phyloP scores from a whole-genome alignment of 805 yeast species.

The Myxozyma neglecta region DNA sequence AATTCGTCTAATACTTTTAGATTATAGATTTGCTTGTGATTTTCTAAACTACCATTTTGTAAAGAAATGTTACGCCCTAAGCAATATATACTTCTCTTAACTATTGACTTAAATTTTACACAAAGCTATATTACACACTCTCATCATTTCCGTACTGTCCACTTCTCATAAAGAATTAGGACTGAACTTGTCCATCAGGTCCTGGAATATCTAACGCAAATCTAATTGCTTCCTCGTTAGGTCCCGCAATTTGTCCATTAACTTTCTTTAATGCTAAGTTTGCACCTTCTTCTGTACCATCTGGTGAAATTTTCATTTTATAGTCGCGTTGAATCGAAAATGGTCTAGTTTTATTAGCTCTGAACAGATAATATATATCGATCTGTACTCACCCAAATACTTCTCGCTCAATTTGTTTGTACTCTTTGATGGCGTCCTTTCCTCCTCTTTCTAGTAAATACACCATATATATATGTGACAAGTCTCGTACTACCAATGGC shows the following conservation, averaged over 20 bases:
- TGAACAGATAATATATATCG: background rate
- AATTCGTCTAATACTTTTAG: too few relatives aligned
- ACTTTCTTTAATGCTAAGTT: background rate
- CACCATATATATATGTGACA: conserved; percentile 36
- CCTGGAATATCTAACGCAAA: conserved; percentile 21
- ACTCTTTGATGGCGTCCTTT: conserved; percentile 28
- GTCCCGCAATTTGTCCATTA: conserved; percentile 10
- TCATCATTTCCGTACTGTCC: background rate
- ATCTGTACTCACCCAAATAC: conserved; percentile 31
- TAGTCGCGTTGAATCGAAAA: conserved; percentile 24
- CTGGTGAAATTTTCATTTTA: conserved; percentile 15
- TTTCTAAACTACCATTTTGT: too few relatives aligned
- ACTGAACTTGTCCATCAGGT: background rate
- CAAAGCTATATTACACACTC: background rate
- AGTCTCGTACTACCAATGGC: conserved; percentile 35
- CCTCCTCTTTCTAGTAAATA: conserved; percentile 33
- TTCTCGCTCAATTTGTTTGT: conserved; percentile 30
- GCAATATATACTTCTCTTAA: background rate
- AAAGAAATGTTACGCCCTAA: too few relatives aligned
- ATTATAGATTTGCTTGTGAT: too few relatives aligned
- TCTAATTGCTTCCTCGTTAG: conserved; percentile 14
- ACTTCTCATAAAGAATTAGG: too few relatives aligned
- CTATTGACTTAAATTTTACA: background rate
- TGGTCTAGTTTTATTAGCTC: conserved; percentile 7
- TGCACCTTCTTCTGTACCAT: conserved; percentile 12